Evolutionary conservation across 1,139 yeast species (phyloP), one percentile per base, ranked within the genome.

Genomic region (Saccharomycopsis hybrid): DNA sequence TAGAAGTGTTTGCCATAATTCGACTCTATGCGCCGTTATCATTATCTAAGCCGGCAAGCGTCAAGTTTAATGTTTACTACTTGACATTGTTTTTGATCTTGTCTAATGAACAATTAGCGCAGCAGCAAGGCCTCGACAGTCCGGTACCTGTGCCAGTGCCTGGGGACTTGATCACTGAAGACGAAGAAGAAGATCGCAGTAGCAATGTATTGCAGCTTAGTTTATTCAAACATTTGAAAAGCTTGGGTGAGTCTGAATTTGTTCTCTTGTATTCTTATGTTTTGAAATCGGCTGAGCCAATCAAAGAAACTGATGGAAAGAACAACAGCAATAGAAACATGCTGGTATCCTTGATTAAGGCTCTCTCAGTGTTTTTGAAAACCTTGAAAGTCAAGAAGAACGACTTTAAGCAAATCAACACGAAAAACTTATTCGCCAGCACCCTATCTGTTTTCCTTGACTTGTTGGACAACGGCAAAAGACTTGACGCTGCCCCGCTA

Each of bases 351-450:
- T 9, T 36, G 43, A 11, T 43, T 35, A 24, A n/a, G 13, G 18
- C 47, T 11, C 9, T 49, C 9, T 31, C 43, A 11, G 33, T 47
- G 11, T 49, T 49, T 35, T 5, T 46, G 9, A 42, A 36, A 25
- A 30, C 29, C 18, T 39, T 51, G 18, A 48, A 48, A 24, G n/a
- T 18, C 11, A 48, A 35, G 27, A 44, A 48, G 18, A n/a, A 9
- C 9, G 47, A 32, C 5, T 44, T 42, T 40, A 27, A 25, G 8
- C 31, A 43, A 7, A 3, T 47, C 2, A 29, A 50, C 18, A 43
- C 38, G 39, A 47, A 44, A 27, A 47, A 44, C 27, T 41, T 50
- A 7, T 33, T 47, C 5, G 42, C 35, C 33, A 41, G 41, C n/a
- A n/a, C n/a, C n/a, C n/a, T n/a, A n/a, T n/a, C n/a, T n/a, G n/a